Evolutionary conservation across 2,329 filamentous ascomycete genomes (phyloP), one percentile per base, ranked within the genome.

Genomic region (Beauveria pseudobassiana): DNA sequence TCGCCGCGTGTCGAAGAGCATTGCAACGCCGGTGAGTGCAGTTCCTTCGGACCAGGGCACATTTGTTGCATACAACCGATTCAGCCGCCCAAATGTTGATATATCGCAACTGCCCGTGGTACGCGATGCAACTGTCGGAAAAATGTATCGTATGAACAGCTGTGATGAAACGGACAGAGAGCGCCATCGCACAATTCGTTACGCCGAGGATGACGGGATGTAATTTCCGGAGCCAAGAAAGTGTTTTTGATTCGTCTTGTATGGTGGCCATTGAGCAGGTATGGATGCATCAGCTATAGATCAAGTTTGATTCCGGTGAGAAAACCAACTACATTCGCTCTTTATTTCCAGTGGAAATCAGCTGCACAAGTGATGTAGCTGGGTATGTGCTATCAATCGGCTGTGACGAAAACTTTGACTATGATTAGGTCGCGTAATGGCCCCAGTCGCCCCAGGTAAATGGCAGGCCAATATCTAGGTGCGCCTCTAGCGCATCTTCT

Each of bases 401-500:
- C 16, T 28, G 20, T 18, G 8, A 22, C 34, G 8, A 14, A 43
- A n/a, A 10, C 30, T 56, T 69, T 67, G 34, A 34, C 10, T 5
- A 38, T 38, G 2, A 16, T 16, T 38, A 72, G 1, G 69, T 69
- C 16, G 71, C 69, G 62, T 73, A 75, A 28, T 77, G 74, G 0
- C 71, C 73, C 76, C 76, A 78, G 14, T 78, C 76, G 10, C 72
- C 72, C 81, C 80, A 84, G 48, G 81, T 82, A 1, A 80, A 77
- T 0, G 81, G 81, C 14, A 80, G 71, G 0, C 78, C 79, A 56
- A 84, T 80, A 52, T 84, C 82, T 3, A 84, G 70, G 59, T 83
- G 83, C 0, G 80, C 80, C 62, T 83, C 80, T 0, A 84, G 69
- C 0, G 78, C 81, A 20, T 82, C 80, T 64, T 84, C 81, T 26